Base-by-base conservation (phyloP, 352 stramenopile species). In the Lagenidium giganteum region DNA sequence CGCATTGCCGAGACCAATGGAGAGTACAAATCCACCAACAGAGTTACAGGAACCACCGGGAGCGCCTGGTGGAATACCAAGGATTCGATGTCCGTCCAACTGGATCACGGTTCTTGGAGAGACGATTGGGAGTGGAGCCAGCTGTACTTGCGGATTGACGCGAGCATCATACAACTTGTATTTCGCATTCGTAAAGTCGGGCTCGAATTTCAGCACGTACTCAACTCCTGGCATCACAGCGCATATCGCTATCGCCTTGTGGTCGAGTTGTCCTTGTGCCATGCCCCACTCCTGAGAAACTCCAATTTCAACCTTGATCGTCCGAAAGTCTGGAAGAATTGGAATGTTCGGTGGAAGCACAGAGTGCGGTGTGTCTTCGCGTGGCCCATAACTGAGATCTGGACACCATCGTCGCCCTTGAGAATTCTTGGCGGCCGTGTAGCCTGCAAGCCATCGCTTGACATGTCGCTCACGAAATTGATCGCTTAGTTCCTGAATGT, bases 161-260 rank as follows among this genome's bases (percentile, higher is more conserved):
- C 49, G 61, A 61, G 24, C 42, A 51, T 67, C 61, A 49, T 67
- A 71, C 52, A 71, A 37, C 49, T 67, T 71, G 45, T 62, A 61
- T 54, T 67, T 46, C 30, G 57, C 56, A 52, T 67, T 64, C 46
- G 32, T 18, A 59, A 59, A 71, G 45, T 71, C 42, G 37, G 25
- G 24, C 34, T 67, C 52, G 18, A 60, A 64, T 34, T 67, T 67
- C 27, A 70, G 44, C 39, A 63, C 54, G 43, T 68, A 65, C 52
- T 72, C 57, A 22, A 72, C 62, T 53, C 61, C 57, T 51, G 62
- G 53, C 57, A 62, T 65, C 35, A 42, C 41, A 40, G 53, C 38
- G 57, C 46, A 68, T 43, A 63, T 46, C 45, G 47, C 42, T 39
- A 61, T 54, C 42, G 55, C 54, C 54, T 63, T 66, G 55, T 58